Conservation (phyloP, 2,329 filamentous ascomycete species). For the Colletotrichum scovillei region DNA sequence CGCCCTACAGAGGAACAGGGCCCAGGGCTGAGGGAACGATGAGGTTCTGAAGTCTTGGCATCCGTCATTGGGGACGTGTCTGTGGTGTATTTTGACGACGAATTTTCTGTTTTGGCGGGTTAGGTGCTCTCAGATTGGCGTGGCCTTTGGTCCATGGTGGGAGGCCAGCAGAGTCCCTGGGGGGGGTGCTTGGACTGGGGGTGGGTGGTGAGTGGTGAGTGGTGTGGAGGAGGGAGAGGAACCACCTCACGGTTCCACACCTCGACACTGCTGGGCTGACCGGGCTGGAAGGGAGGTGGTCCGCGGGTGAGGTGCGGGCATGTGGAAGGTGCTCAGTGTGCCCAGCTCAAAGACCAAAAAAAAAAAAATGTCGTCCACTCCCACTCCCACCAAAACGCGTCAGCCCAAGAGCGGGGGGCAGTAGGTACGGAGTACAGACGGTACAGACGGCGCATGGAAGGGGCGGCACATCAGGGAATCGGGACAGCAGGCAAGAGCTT, state of each 20-base stretch:
- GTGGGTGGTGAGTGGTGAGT: conserved; percentile 10
- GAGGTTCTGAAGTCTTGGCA: conserved; percentile 35
- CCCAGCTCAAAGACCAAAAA: background rate
- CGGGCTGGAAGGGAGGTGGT: no score
- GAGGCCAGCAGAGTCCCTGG: conserved; percentile 14
- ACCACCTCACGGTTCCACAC: background rate
- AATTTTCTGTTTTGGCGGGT: conserved; percentile 31
- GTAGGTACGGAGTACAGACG: no score
- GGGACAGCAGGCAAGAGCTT: conserved; percentile 26
- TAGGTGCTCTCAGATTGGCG: conserved; percentile 28
- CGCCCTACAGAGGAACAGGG: conserved; percentile 34
- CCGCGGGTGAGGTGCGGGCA: background rate
- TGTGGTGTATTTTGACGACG: conserved; percentile 18
- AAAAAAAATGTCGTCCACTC: background rate
- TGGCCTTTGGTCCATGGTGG: background rate
- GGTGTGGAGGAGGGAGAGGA: background rate
- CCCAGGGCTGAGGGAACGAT: conserved; percentile 33
- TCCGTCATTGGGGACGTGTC: conserved; percentile 34
- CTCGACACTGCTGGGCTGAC: background rate
- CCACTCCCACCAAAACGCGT: conserved; percentile 33
- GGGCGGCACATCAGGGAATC: conserved; percentile 6
- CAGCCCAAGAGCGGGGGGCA: conserved; percentile 30
- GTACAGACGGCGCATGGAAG: no score
- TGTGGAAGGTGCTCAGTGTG: background rate
- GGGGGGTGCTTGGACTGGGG: conserved; percentile 19